These are phyloP conservation scores for Populus tremula DNA, from an alignment of 345 rosid species.

Conservation along the genomic window DNA sequence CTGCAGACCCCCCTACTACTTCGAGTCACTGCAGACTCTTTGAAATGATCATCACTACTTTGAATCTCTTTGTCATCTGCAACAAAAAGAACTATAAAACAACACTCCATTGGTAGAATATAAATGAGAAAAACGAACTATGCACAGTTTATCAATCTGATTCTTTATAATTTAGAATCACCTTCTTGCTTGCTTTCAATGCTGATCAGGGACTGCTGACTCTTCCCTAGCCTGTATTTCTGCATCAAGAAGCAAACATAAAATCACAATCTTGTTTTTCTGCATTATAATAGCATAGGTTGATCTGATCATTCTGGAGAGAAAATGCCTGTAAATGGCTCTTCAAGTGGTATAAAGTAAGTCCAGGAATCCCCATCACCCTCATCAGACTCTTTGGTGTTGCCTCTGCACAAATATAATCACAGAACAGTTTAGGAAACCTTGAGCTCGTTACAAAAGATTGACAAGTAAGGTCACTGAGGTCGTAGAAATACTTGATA, in stretches of 20 bases:
- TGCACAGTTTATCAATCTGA: neutral
- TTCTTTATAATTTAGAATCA: neutral
- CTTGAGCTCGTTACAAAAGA: neutral
- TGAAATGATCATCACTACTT: slow-evolving; percentile 27
- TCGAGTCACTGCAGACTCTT: slow-evolving; percentile 24
- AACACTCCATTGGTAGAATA: neutral
- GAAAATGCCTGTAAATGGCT: slow-evolving; percentile 82
- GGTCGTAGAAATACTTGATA: neutral
- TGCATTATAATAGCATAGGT: neutral
- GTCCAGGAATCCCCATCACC: slow-evolving; percentile 77
- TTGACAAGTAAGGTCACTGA: neutral
- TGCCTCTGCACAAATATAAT: slow-evolving; percentile 56
- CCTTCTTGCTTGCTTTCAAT: slow-evolving; percentile 41
- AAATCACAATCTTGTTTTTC: neutral
- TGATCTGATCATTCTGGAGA: slow-evolving; percentile 1
- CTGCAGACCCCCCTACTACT: slow-evolving; percentile 18
- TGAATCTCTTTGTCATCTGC: slow-evolving; percentile 51
- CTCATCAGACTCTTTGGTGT: slow-evolving; percentile 92
- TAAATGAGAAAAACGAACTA: neutral
- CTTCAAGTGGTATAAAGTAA: slow-evolving; percentile 90
- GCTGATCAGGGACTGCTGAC: slow-evolving; percentile 46
- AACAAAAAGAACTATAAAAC: slow-evolving; percentile 14
- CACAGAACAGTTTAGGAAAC: slow-evolving; percentile 14
- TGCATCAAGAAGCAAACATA: slow-evolving; percentile 33
- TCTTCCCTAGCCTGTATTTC: slow-evolving; percentile 92